These are phyloP conservation scores for Phytophthora citrophthora DNA, from an alignment of 352 stramenopile genomes.

Conservation along the genomic window DNA sequence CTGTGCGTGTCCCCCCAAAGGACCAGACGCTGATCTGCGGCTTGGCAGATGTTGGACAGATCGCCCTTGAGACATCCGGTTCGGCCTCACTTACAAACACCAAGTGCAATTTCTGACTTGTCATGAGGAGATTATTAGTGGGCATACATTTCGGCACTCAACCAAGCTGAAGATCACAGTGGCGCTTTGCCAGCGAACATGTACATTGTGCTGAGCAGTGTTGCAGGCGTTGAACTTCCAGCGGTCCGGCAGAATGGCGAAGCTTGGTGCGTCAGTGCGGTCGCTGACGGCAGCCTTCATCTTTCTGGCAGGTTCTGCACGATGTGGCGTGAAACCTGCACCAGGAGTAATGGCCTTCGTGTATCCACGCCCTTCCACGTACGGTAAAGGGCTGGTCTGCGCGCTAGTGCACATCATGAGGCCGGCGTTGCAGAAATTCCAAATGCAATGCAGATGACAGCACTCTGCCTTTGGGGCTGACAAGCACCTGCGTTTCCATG, in stretches of 20 bases:
- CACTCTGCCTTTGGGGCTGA: background rate
- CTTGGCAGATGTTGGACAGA: slow-evolving; percentile 20
- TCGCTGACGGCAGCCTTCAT: slow-evolving; percentile 2
- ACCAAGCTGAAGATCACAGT: too few species aligned
- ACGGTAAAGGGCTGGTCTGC: slow-evolving; percentile 17
- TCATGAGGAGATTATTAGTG: background rate
- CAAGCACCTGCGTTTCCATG: slow-evolving; percentile 11
- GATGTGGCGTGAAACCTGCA: slow-evolving; percentile 14
- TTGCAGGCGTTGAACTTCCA: slow-evolving; percentile 1
- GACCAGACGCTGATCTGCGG: slow-evolving; percentile 19
- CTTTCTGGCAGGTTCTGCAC: slow-evolving; percentile 1
- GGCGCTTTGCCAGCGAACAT: background rate
- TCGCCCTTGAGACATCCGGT: slow-evolving; percentile 26
- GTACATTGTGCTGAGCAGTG: too few species aligned
- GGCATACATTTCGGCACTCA: slow-evolving; percentile 5
- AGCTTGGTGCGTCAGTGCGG: background rate
- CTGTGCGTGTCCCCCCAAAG: slow-evolving; percentile 5
- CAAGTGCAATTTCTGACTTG: slow-evolving; percentile 26
- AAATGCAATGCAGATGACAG: slow-evolving; percentile 1
- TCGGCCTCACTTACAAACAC: slow-evolving; percentile 16
- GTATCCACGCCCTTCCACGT: slow-evolving; percentile 26
- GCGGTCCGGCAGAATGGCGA: background rate
- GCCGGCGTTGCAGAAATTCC: background rate
- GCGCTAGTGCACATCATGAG: background rate
- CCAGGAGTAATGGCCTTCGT: slow-evolving; percentile 2